phyloP scores from a whole-genome alignment of 179 eudicot species.

The Heliamphora ciliata region DNA sequence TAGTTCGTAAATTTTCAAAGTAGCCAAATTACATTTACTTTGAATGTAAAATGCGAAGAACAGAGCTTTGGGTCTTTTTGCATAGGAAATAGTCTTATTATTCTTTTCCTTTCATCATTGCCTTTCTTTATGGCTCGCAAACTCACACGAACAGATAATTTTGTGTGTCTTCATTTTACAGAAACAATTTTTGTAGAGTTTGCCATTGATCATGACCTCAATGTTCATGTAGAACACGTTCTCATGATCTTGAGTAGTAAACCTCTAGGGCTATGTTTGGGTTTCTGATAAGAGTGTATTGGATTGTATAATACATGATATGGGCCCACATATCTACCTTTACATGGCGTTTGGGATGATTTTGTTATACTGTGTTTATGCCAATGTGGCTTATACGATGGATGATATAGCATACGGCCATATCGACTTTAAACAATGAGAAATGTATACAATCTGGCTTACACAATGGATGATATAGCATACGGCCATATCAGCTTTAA shows the following conservation, averaged over 20 bases:
- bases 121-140: background rate
- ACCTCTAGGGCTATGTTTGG: background rate
- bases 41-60: constrained; percentile 3
- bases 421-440: too few species aligned
- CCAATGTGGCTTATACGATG: too few species aligned
- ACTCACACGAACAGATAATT: background rate
- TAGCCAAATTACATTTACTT: background rate
- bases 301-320: too few species aligned
- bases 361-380: too few species aligned
- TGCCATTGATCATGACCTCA: background rate
- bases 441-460: too few species aligned
- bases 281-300: too few species aligned
- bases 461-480: too few species aligned
- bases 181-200: background rate
- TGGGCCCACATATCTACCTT: too few species aligned
- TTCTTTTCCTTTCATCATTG: background rate
- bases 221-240: background rate
- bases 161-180: background rate
- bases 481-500: too few species aligned
- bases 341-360: too few species aligned
- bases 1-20: background rate
- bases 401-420: too few species aligned
- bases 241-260: too few species aligned
- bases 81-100: background rate
- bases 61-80: background rate